A percentile compares a stretch with the other conserved stretches of the same genome.
Conservation (phyloP, 1,284 basidiomycete genomes). For the Cryptococcus deneoformans region DNA sequence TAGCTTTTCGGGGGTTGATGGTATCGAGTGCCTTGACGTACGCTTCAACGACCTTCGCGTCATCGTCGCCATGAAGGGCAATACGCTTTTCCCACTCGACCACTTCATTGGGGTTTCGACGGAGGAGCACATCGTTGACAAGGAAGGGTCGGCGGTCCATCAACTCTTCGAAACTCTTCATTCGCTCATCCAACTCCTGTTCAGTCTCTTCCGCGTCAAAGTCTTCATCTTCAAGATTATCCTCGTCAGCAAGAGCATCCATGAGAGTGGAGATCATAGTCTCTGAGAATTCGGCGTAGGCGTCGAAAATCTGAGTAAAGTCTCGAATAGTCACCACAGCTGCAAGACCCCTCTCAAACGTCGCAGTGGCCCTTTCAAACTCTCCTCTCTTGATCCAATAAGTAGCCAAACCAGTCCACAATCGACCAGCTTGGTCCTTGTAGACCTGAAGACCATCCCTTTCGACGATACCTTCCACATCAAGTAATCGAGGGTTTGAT, state of each 20-base stretch:
- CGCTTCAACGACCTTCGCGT: constrained; percentile 91
- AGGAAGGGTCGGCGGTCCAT: constrained; percentile 96
- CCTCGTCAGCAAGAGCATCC: constrained; percentile 66
- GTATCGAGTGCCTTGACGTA: constrained; percentile 88
- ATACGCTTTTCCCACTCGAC: constrained; percentile 99
- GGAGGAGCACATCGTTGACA: constrained; percentile 90
- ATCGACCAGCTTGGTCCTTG: constrained; percentile 91
- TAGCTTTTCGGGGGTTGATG: constrained; percentile 84
- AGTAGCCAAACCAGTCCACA: constrained; percentile 96
- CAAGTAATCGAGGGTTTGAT: constrained; percentile 66
- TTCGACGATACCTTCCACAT: constrained; percentile 80
- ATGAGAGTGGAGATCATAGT: constrained; percentile 88
- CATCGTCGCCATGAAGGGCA: constrained; percentile 88
- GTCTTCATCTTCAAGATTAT: constrained; percentile 63
- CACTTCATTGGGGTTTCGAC: constrained; percentile 96
- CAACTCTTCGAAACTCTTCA: constrained; percentile 90
- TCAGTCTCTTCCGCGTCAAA: constrained; percentile 73
- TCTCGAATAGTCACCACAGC: constrained; percentile 90
- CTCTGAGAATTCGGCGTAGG: constrained; percentile 92
- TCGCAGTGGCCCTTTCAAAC: constrained; percentile 81
- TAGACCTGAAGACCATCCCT: constrained; percentile 84
- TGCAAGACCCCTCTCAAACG: constrained; percentile 84
- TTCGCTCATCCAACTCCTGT: constrained; percentile 78
- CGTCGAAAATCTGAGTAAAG: constrained; percentile 98
- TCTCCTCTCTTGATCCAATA: constrained; percentile 98